Base-by-base conservation (phyloP, 2,329 filamentous ascomycete genomes). In the Rhinocladiella similis region DNA sequence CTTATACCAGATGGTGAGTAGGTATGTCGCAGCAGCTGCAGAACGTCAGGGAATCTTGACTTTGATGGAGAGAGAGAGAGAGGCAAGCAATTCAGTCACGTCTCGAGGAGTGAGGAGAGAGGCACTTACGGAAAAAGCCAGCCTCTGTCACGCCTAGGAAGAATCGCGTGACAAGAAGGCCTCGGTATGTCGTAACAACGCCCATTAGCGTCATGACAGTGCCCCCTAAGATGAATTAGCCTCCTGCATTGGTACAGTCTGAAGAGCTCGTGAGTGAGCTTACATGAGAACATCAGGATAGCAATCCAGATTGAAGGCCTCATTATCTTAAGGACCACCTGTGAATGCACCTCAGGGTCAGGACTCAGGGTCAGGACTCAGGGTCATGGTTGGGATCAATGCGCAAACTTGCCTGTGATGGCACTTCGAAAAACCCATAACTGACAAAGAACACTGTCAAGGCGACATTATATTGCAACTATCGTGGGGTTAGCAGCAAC, bases 231-330 rank as follows among this genome's bases (percentile, higher is more conserved):
- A 27, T 27, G 25, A 4, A 27, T 27, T 7, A 27, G 25, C 25
- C 25, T 7, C 4, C 25, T 27, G 25, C 25, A 27, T 7, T 27
- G 25, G 25, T 3, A 27, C 25, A 27, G 3, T 27, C 4, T 7
- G 25, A 27, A 27, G 25, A 27, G 4, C 4, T 27, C 7, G 25
- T 3, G 25, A 4, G 4, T 27, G 25, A 27, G 7, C 25, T 27
- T 27, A 27, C 72, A 69, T 53, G 62, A 59, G 39, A 77, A 57
- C 70, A 78, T 80, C 62, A 83, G 79, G 57, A 68, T 72, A 3
- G 80, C 75, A 18, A 83, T 76, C 75, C 78, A 82, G 51, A 80
- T 62, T 1, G 75, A 78, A 1, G 80, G 83, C 2, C 79, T 75
- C 41, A 79, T 63, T 12, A 67, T 66, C 64, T 77, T 77, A 53